These are phyloP conservation scores for Amaranthus tricolor DNA, from an alignment of 179 eudicot genomes.

Conservation along the genomic window DNA sequence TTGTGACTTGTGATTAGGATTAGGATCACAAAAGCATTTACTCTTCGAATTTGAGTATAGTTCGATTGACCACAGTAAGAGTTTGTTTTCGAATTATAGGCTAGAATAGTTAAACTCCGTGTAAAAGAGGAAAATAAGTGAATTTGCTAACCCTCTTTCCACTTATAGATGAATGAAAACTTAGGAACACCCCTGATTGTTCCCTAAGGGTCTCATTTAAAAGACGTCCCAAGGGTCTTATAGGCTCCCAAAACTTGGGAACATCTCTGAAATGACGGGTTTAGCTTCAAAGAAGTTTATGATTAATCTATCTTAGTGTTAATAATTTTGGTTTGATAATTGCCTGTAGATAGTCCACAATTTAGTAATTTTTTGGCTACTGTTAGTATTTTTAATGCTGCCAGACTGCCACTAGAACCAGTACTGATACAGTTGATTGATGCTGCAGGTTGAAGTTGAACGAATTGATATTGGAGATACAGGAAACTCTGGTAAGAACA, in stretches of 20 bases:
- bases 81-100: too few species aligned
- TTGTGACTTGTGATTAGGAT: not conserved
- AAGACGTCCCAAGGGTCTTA: not conserved
- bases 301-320: not conserved
- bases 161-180: too few species aligned
- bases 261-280: not conserved
- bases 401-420: not conserved
- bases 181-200: too few species aligned
- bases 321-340: not conserved
- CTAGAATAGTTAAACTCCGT: too few species aligned
- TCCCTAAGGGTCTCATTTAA: too few species aligned
- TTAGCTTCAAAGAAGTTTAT: not conserved
- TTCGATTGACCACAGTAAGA: too few species aligned
- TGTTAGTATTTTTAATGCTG: too few species aligned
- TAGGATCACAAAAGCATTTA: too few species aligned
- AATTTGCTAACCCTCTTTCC: too few species aligned
- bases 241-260: not conserved
- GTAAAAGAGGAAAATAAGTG: too few species aligned
- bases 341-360: not conserved
- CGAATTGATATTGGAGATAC: slow-evolving; percentile 65
- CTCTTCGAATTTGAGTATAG: too few species aligned
- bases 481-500: slow-evolving; percentile 59
- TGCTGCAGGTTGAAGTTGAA: slow-evolving; percentile 77
- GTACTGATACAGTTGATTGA: not conserved
- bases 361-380: not conserved